A percentile compares a stretch with the other conserved stretches of the same genome.
Conservation (phyloP, 352 stramenopile genomes). For the Paralagenidium karlingii region DNA sequence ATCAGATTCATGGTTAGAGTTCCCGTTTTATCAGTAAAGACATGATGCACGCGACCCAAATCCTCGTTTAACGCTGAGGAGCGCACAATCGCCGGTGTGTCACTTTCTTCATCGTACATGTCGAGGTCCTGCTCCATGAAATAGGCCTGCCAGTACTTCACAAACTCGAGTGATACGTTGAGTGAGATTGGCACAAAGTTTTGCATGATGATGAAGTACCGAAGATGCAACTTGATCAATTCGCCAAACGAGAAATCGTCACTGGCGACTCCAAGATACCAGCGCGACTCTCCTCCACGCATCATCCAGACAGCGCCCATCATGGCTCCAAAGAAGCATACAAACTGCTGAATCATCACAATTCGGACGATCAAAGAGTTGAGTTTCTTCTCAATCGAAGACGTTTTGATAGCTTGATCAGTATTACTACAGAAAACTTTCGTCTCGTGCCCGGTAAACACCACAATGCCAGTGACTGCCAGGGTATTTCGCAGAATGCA, state of each 20-base stretch:
- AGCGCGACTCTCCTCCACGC: constrained; percentile 37
- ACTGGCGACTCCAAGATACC: constrained; percentile 41
- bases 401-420: constrained; percentile 62
- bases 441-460: constrained; percentile 84
- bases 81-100: constrained; percentile 76
- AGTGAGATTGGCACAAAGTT: constrained; percentile 98
- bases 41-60: constrained; percentile 81
- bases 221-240: constrained; percentile 70
- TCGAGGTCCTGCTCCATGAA: constrained; percentile 89
- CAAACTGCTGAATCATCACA: constrained; percentile 58
- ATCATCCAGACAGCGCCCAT: constrained; percentile 64
- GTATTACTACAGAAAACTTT: constrained; percentile 80
- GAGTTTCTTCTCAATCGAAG: constrained; percentile 56
- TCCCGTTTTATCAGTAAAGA: constrained; percentile 94
- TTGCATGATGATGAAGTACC: constrained; percentile 95
- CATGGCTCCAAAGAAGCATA: constrained; percentile 52
- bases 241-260: constrained; percentile 32
- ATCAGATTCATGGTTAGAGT: constrained; percentile 94
- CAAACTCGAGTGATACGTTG: constrained; percentile 96
- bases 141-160: constrained; percentile 92
- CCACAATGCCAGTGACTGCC: constrained; percentile 66
- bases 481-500: constrained; percentile 82
- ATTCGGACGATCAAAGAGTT: constrained; percentile 62
- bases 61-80: constrained; percentile 87
- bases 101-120: constrained; percentile 85